Evolutionary conservation across 176 grass and related monocot genomes (phyloP).

Genomic region (sorghum (Sorghum bicolor)): Sorghum_bicolor_NCBIv3 NC_012879.2:59526501-59527000

Average conservation of each 20-base stretch:
- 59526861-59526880: conserved; percentile 88
- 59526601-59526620: conserved; percentile 62
- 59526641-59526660: conserved; percentile 8
- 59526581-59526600: conserved; percentile 88
- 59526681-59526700: conserved; percentile 80
- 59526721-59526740: conserved; percentile 59
- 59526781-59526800: conserved; percentile 40
- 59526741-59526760: conserved; percentile 52
- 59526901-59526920: conserved; percentile 53
- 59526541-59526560: conserved; percentile 98
- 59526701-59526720: conserved; percentile 49
- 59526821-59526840: conserved; percentile 41
- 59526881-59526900: conserved; percentile 45
- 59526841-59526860: conserved; percentile 95
- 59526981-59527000: neutral
- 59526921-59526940: conserved; percentile 19
- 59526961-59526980: neutral
- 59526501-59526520: conserved; percentile 97
- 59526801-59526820: conserved; percentile 33
- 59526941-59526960: neutral
- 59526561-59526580: conserved; percentile 88
- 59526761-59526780: conserved; percentile 51
- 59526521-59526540: conserved; percentile 94
- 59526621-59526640: neutral
- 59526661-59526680: conserved; percentile 23